Evolutionary conservation across 1,284 basidiomycete species (phyloP).

Genomic region (Pyrrhoderma lamaoense): DNA sequence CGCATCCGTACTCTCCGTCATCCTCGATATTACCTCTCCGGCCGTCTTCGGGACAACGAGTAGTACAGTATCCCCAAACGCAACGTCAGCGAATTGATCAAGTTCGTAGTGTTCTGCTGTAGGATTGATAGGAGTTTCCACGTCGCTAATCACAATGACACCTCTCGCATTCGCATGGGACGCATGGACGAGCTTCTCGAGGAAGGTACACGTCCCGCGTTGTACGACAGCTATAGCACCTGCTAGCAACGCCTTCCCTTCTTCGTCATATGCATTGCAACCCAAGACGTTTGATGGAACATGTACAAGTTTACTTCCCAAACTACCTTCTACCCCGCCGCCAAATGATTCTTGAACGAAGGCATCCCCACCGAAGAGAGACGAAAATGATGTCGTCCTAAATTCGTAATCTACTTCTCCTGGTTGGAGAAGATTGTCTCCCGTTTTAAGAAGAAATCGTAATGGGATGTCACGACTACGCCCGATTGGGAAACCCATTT

Average conservation of each 20-base stretch:
- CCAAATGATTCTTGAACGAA: constrained; percentile 29
- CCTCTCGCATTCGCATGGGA: constrained; percentile 63
- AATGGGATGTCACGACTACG: constrained; percentile 45
- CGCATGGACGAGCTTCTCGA: constrained; percentile 68
- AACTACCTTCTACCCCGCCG: constrained; percentile 45
- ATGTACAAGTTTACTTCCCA: constrained; percentile 36
- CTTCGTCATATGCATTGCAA: constrained; percentile 44
- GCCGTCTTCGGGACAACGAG: constrained; percentile 49
- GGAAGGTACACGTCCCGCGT: constrained; percentile 76
- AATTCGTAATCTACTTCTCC: constrained; percentile 41
- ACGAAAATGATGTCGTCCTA: constrained; percentile 52
- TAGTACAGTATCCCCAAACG: constrained; percentile 43
- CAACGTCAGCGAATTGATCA: constrained; percentile 9
- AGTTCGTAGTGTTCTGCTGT: constrained; percentile 48
- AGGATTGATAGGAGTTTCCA: constrained; percentile 58
- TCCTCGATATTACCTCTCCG: constrained; percentile 44
- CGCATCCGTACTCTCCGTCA: constrained; percentile 46
- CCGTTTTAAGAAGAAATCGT: constrained; percentile 48
- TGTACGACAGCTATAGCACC: constrained; percentile 49
- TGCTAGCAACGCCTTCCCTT: constrained; percentile 29
- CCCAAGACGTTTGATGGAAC: constrained; percentile 49
- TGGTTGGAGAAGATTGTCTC: constrained; percentile 35
- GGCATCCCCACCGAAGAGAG: constrained; percentile 65
- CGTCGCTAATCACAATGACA: constrained; percentile 62
- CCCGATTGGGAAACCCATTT: constrained; percentile 16